Evolutionary conservation across 257 asterid species (phyloP), one percentile per base, ranked within the genome.

Genomic region (Coffea canephora): DNA sequence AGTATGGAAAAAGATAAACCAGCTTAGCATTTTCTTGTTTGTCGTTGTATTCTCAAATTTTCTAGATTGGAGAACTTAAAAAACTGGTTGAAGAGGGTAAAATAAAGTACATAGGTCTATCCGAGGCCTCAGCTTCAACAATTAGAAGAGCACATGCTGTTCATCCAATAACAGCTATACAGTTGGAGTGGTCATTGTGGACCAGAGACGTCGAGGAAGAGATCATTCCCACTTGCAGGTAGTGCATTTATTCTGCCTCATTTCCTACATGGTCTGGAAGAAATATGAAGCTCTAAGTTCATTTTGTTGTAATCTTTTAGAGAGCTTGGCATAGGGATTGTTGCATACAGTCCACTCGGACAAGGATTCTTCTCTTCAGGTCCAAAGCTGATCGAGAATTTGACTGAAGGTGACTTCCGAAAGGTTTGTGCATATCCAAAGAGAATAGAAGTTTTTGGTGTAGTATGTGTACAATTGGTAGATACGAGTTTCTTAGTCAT

Each of bases 21-120:
- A 9, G 62, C 57, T 8, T 14, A 50, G 57, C 11, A 8, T 14
- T 8, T 75, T 86, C 2, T 68, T 43, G 0, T 27, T 27, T 27
- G 27, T n/a, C n/a, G n/a, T 27, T 27, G 27, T 27, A 27, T 27
- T 27, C 31, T 69, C 36, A 27, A 27, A 0, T 27, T 8, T 16
- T 21, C 69, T 23, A 82, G 85, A 65, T 86, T 21, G 89, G 85
- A 61, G 89, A 86, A 48, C 80, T 83, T 1, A 83, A 86, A 81
- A 83, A 86, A 65, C 74, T 80, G 45, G 89, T 86, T 78, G 85
- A 83, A 77, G 89, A 86, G 73, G 89, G 89, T 36, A 86, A 80
- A 71, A 71, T 39, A 1, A 39, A 39, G 41, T 39, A 39, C 41
- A 39, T 39, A 1, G 41, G 41, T 39, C 41, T 39, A 3, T 39